phyloP scores from a whole-genome alignment of 2,329 filamentous ascomycete genomes.

The Aspergillus fischeri region DNA sequence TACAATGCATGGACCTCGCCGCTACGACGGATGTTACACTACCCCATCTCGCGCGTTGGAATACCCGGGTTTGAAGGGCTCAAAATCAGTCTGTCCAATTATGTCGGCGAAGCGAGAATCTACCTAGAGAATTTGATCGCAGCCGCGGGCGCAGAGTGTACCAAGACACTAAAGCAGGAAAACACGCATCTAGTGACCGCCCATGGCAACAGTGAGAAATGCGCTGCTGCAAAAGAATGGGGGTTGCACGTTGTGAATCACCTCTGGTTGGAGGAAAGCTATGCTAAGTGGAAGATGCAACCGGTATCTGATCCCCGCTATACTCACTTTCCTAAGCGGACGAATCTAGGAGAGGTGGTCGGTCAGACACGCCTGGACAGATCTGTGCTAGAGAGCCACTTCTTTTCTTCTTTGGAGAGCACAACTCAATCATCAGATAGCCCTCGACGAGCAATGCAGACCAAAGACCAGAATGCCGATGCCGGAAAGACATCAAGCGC shows the following conservation, averaged over 20 bases:
- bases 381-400: conserved; percentile 65
- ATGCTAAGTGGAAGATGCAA: conserved; percentile 78
- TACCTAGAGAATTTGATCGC: conserved; percentile 90
- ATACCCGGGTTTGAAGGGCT: conserved; percentile 74
- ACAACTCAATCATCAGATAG: conserved; percentile 11
- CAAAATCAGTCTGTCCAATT: conserved; percentile 90
- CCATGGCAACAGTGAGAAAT: conserved; percentile 86
- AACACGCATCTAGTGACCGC: conserved; percentile 96
- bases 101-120: conserved; percentile 86
- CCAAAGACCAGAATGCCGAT: conserved; percentile 32
- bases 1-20: conserved; percentile 87
- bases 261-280: conserved; percentile 96
- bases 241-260: conserved; percentile 87
- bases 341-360: conserved; percentile 88
- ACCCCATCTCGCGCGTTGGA: conserved; percentile 72
- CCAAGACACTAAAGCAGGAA: conserved; percentile 89
- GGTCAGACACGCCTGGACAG: conserved; percentile 83
- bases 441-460: conserved; percentile 30
- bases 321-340: conserved; percentile 79
- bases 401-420: conserved; percentile 44
- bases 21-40: conserved; percentile 77
- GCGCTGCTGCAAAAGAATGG: conserved; percentile 88
- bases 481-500: conserved; percentile 12
- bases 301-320: conserved; percentile 71
- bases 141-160: conserved; percentile 81